Base-by-base conservation (phyloP, 306 rosid genomes). In the Cucurbita maxima region DNA sequence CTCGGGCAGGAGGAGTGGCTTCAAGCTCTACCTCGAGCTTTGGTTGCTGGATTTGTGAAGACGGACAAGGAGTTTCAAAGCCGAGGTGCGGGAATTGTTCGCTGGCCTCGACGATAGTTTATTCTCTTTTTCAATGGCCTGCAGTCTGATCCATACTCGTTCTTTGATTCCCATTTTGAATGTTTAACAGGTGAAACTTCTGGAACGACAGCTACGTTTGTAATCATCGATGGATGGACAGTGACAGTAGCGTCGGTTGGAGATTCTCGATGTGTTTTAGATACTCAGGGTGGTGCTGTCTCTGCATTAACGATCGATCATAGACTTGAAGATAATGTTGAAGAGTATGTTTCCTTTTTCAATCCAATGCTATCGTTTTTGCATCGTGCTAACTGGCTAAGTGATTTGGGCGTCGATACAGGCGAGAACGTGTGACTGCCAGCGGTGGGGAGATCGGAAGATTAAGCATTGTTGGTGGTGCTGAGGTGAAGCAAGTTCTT, bases 401-500 rank as follows among this genome's bases (percentile, higher is more conserved):
- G 25, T 60, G 62, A 57, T 74, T 74, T 30, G 18, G 34, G 12
- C 76, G 71, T 78, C 30, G 77, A 60, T 68, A 71, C 84, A 92
- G 98, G 87, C 84, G 98, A 81, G 90, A 90, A 78, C 96, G 97
- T 16, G 97, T 94, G 53, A 88, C 97, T 57, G 90, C 96, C 5
- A 94, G 98, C 71, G 98, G 98, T 16, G 98, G 98, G 36, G 98
- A 94, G 83, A 96, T 94, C 50, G 98, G 98, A 81, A 85, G 98
- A 82, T 90, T 90, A 58, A 94, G 96, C 87, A 86, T 94, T 83
- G 83, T 86, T 63, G 98, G 97, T 3, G 96, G 98, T 66, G 91
- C 88, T 22, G 95, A 94, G 92, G 98, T 90, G 84, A 82, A 83
- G 19, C 30, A 40, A 71, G 13, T 68, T 52, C 34, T 30, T 60